Evolutionary conservation across 164 flowering plant genomes (phyloP).

Genomic region (Magnolia changhungtana): DNA sequence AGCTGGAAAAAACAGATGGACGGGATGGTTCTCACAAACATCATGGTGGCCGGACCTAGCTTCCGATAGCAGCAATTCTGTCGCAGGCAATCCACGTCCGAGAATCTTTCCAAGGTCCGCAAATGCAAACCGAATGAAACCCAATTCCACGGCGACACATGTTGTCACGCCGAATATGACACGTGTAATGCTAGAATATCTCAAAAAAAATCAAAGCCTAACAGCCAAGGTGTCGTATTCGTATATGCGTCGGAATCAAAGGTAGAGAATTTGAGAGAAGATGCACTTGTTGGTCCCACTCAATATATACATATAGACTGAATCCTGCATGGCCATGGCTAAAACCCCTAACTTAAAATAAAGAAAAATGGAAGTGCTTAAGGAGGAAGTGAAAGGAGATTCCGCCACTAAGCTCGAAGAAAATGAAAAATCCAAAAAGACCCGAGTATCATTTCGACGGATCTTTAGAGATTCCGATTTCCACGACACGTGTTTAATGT

Average conservation of each 20-base stretch:
- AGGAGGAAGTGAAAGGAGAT: not conserved
- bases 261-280: not conserved
- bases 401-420: not conserved
- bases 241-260: not conserved
- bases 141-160: too few relatives aligned
- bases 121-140: too few relatives aligned
- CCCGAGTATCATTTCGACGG: not conserved
- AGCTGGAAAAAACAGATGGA: too few relatives aligned
- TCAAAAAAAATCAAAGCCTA: not conserved
- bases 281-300: not conserved
- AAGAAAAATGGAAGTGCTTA: not conserved
- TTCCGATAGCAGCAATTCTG: too few relatives aligned
- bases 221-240: not conserved
- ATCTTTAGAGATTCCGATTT: conserved; percentile 22
- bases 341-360: not conserved
- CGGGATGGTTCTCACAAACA: too few relatives aligned
- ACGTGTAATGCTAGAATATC: too few relatives aligned
- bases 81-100: too few relatives aligned
- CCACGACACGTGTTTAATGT: conserved; percentile 28
- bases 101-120: too few relatives aligned
- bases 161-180: too few relatives aligned
- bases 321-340: not conserved
- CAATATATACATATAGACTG: not conserved
- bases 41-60: too few relatives aligned
- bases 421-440: not conserved